A percentile compares a stretch with the other conserved stretches of the same genome.
Conservation (phyloP, 345 rosid genomes). For the Euphorbia lathyris region DNA sequence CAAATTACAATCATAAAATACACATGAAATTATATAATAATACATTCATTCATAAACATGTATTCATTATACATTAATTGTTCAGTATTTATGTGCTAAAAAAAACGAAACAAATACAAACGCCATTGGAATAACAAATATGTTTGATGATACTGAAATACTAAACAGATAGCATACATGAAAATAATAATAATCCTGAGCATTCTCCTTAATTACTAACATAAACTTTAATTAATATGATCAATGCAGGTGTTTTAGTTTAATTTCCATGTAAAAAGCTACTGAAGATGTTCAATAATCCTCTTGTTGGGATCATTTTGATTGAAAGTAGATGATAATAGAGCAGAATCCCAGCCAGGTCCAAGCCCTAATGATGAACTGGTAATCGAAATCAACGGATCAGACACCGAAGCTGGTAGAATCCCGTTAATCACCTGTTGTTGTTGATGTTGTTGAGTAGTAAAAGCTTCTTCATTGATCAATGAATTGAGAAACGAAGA, state of each 20-base stretch:
- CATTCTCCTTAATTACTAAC: not conserved
- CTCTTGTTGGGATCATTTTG: slow-evolving; percentile 2
- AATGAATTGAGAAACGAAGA: slow-evolving; percentile 28
- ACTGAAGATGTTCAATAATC: not conserved
- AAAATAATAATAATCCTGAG: too few relatives aligned
- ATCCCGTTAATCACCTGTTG: slow-evolving; percentile 7
- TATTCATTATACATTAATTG: slow-evolving; percentile 2
- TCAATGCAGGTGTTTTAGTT: not conserved
- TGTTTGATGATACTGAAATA: not conserved
- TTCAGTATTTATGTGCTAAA: slow-evolving; percentile 6
- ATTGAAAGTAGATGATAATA: not conserved
- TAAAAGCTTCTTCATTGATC: slow-evolving; percentile 23
- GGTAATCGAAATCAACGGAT: slow-evolving; percentile 1
- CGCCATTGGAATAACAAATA: not conserved
- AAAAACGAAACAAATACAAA: not conserved
- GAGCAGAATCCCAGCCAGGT: slow-evolving; percentile 21
- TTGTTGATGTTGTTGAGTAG: slow-evolving; percentile 7
- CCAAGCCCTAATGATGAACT: not conserved
- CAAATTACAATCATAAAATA: too few relatives aligned
- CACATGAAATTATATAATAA: not conserved
- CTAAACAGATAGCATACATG: not conserved
- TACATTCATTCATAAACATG: slow-evolving; percentile 1
- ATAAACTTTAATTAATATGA: not conserved
- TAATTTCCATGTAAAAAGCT: too few relatives aligned
- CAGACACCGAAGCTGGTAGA: not conserved